These are phyloP conservation scores for Lipomyces lipofer DNA, from an alignment of 805 yeast genomes.

Conservation along the genomic window DNA sequence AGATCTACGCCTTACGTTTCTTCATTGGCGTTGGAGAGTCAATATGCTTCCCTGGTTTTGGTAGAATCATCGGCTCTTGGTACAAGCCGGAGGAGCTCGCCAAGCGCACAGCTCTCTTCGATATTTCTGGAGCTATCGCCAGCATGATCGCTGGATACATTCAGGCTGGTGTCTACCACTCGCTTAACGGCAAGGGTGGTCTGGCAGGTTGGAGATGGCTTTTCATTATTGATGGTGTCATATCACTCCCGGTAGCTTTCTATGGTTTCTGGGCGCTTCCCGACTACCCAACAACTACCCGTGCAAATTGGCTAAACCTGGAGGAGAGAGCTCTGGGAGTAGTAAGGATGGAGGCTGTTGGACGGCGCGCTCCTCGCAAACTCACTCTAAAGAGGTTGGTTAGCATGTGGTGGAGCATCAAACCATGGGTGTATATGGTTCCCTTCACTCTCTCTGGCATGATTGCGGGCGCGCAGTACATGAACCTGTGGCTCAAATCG, in stretches of 20 bases:
- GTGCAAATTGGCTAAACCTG: not conserved
- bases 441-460: not conserved
- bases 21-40: slow-evolving; percentile 70
- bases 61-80: slow-evolving; percentile 49
- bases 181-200: slow-evolving; percentile 29
- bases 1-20: slow-evolving; percentile 61
- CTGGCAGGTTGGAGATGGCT: slow-evolving; percentile 55
- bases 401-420: not conserved
- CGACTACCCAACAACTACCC: slow-evolving; percentile 47
- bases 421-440: not conserved
- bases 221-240: slow-evolving; percentile 61
- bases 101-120: slow-evolving; percentile 45
- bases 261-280: slow-evolving; percentile 48
- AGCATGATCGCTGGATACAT: slow-evolving; percentile 51
- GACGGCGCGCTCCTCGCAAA: not conserved
- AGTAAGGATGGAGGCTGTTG: slow-evolving; percentile 1
- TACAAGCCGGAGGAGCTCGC: slow-evolving; percentile 55
- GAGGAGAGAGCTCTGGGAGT: slow-evolving; percentile 1
- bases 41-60: slow-evolving; percentile 55
- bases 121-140: slow-evolving; percentile 44
- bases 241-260: slow-evolving; percentile 43
- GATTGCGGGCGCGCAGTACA: slow-evolving; percentile 18
- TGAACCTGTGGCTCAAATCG: slow-evolving; percentile 38
- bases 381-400: not conserved
- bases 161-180: slow-evolving; percentile 48